phyloP scores from a whole-genome alignment of 2,329 filamentous ascomycete species.

The Pyrenochaeta sp. region DNA sequence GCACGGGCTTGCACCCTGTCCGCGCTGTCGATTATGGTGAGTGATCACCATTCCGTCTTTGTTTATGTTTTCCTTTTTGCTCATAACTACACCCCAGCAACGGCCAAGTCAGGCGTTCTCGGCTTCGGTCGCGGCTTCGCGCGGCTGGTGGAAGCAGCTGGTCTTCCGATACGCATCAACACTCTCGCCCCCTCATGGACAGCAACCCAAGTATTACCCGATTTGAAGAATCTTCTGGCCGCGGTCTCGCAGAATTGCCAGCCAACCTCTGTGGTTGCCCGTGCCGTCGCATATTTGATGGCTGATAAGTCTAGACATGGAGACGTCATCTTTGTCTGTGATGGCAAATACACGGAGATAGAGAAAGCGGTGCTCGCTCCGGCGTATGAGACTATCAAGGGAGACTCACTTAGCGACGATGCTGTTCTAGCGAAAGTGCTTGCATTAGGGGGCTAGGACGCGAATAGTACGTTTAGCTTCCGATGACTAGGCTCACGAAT shows the following conservation, averaged over 20 bases:
- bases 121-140: slow-evolving; percentile 60
- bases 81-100: too few relatives aligned
- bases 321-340: slow-evolving; percentile 61
- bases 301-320: slow-evolving; percentile 58
- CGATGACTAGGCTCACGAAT: too few relatives aligned
- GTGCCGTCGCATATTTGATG: slow-evolving; percentile 60
- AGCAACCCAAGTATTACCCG: slow-evolving; percentile 57
- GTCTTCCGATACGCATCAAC: slow-evolving; percentile 64
- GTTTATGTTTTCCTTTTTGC: too few relatives aligned
- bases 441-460: too few relatives aligned
- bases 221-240: slow-evolving; percentile 53
- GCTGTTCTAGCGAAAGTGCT: slow-evolving; percentile 25
- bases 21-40: slow-evolving; percentile 61
- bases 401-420: slow-evolving; percentile 27
- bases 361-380: slow-evolving; percentile 53
- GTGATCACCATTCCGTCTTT: slow-evolving; percentile 12
- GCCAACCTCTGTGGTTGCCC: slow-evolving; percentile 58
- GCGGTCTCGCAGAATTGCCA: slow-evolving; percentile 51
- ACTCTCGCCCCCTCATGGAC: slow-evolving; percentile 66
- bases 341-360: slow-evolving; percentile 62
- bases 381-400: slow-evolving; percentile 29
- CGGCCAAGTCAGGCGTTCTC: too few relatives aligned
- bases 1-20: slow-evolving; percentile 61
- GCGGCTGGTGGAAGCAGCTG: slow-evolving; percentile 45
- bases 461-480: too few relatives aligned